Percentiles rank a stretch among this genome's conserved stretches.
Evolutionary conservation across 768 basidiomycete genomes (phyloP).

Genomic region (Agaricus bisporus): DNA sequence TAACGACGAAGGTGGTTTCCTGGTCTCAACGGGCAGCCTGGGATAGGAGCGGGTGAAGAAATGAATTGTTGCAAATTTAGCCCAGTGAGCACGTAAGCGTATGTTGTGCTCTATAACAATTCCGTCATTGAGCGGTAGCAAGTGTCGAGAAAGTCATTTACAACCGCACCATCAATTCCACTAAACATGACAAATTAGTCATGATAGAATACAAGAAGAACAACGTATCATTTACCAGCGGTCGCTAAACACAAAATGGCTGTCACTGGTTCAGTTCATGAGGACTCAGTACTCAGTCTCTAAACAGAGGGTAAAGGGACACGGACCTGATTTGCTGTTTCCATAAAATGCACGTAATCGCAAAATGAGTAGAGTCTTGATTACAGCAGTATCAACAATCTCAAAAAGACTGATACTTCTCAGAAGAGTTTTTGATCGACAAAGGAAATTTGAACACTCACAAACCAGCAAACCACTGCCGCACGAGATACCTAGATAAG

Average conservation of each 20-base stretch:
- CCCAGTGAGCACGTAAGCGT: constrained; percentile 5
- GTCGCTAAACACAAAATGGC: background rate
- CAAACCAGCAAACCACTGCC: constrained; percentile 7
- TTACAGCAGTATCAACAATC: background rate
- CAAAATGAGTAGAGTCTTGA: constrained; percentile 5
- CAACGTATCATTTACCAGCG: background rate
- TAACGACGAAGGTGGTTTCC: background rate
- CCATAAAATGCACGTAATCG: background rate
- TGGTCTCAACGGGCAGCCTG: background rate
- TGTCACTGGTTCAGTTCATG: background rate
- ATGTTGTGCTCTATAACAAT: constrained; percentile 1
- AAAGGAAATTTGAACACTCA: background rate
- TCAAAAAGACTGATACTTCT: background rate
- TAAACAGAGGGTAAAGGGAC: no score
- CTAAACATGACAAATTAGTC: background rate
- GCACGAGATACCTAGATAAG: background rate
- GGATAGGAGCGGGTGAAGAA: background rate
- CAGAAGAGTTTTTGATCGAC: background rate
- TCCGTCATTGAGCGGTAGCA: background rate
- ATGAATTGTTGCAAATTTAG: background rate
- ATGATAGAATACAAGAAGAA: background rate
- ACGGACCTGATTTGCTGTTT: background rate
- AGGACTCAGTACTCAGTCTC: no score
- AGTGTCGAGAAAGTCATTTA: no score
- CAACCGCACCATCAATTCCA: background rate